phyloP scores from a whole-genome alignment of 495 filamentous ascomycete genomes.

The Friedmanniomyces simplex region DNA sequence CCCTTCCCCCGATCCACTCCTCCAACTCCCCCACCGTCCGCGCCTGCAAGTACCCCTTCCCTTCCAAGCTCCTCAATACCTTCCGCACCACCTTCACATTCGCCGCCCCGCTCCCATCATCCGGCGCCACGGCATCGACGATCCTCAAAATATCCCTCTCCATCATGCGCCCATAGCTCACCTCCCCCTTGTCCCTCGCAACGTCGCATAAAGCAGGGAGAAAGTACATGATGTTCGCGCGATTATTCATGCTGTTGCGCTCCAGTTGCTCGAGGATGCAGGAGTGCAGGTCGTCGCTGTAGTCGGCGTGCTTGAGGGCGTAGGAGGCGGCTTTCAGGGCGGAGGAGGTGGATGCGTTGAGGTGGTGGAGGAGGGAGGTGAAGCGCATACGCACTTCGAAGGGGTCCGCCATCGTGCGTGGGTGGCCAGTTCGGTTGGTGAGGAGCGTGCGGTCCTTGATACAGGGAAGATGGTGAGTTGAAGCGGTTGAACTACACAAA shows the following conservation, averaged over 20 bases:
- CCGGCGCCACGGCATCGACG: constrained; percentile 78
- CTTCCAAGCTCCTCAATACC: constrained; percentile 55
- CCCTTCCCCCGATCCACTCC: constrained; percentile 65
- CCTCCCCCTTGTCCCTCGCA: constrained; percentile 50
- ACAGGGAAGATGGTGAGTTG: too few species aligned
- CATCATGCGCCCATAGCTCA: constrained; percentile 74
- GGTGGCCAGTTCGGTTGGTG: neutral
- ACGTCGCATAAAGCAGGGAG: constrained; percentile 89
- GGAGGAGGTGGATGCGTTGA: constrained; percentile 80
- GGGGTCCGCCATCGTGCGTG: constrained; percentile 64
- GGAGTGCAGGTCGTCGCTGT: constrained; percentile 92
- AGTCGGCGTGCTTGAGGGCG: constrained; percentile 82
- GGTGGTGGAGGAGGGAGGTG: constrained; percentile 71
- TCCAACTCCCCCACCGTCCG: constrained; percentile 69
- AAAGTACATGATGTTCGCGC: constrained; percentile 99
- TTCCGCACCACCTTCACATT: constrained; percentile 86
- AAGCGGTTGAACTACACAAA: too few species aligned
- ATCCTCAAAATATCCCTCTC: constrained; percentile 82
- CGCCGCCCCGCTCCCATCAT: constrained; percentile 79
- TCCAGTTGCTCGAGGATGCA: constrained; percentile 96
- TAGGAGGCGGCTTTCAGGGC: constrained; percentile 89
- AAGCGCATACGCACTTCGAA: constrained; percentile 99
- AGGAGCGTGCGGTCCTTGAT: neutral
- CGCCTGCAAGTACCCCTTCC: constrained; percentile 54
- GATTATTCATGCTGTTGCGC: constrained; percentile 86